Conservation (phyloP, 2,329 filamentous ascomycete genomes). For the Zalaria obscura region DNA sequence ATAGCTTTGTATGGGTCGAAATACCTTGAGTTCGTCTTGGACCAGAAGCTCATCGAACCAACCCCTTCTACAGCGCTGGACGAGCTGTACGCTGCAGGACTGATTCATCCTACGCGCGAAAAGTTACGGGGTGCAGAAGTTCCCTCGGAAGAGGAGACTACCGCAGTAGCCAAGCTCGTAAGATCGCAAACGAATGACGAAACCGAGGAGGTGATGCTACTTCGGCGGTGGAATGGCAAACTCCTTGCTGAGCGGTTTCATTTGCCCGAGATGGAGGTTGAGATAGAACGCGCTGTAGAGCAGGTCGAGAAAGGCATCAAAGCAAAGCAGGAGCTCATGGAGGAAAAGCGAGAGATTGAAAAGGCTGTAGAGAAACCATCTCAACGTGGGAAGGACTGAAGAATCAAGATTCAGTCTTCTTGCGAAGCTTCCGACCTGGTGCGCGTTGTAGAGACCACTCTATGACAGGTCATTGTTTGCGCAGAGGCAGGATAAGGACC, state of each 20-base stretch:
- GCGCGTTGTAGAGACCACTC: too few relatives aligned
- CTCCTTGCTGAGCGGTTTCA: slow-evolving; percentile 34
- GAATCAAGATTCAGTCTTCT: too few relatives aligned
- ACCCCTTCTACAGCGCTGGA: slow-evolving; percentile 58
- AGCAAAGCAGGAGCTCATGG: slow-evolving; percentile 15
- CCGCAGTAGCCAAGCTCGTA: slow-evolving; percentile 23
- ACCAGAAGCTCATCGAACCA: slow-evolving; percentile 54
- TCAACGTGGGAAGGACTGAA: background rate
- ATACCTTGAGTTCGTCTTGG: slow-evolving; percentile 68
- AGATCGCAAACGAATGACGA: slow-evolving; percentile 25
- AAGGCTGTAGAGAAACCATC: background rate
- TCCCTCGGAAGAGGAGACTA: slow-evolving; percentile 22
- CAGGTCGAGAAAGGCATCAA: slow-evolving; percentile 33
- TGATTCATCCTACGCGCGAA: slow-evolving; percentile 28
- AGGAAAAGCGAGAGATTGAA: slow-evolving; percentile 8
- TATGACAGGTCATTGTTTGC: too few relatives aligned
- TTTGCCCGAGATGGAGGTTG: slow-evolving; percentile 37
- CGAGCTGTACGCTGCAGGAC: slow-evolving; percentile 50
- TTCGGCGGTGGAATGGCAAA: slow-evolving; percentile 36
- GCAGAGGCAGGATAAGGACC: too few relatives aligned
- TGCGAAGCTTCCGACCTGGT: too few relatives aligned
- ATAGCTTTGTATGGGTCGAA: slow-evolving; percentile 65
- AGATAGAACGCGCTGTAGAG: slow-evolving; percentile 38
- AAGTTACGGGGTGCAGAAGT: slow-evolving; percentile 22
- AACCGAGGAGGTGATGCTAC: slow-evolving; percentile 32